These are phyloP conservation scores for Aspergillus spinulosporus DNA, from an alignment of 2,329 filamentous ascomycete species.

Conservation along the genomic window DNA sequence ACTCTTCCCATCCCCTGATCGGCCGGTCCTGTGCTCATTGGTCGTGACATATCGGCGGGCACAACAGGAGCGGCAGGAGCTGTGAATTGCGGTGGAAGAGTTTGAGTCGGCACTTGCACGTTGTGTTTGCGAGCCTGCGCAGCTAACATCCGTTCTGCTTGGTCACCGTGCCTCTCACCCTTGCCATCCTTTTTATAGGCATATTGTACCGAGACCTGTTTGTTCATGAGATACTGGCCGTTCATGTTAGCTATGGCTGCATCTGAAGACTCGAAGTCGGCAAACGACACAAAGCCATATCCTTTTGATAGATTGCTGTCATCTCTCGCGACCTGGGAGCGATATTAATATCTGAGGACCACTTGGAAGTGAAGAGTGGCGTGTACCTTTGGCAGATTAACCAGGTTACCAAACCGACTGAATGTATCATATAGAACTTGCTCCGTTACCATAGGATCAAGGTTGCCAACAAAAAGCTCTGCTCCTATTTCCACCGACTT, in stretches of 20 bases:
- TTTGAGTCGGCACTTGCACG: constrained; percentile 76
- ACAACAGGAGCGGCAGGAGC: constrained; percentile 43
- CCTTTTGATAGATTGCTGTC: constrained; percentile 87
- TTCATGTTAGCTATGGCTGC: constrained; percentile 90
- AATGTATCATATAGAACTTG: constrained; percentile 96
- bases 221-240: constrained; percentile 94
- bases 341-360: constrained; percentile 25
- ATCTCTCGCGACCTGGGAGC: constrained; percentile 68
- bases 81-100: constrained; percentile 73
- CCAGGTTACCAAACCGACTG: constrained; percentile 81
- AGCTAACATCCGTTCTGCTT: constrained; percentile 87
- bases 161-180: constrained; percentile 91
- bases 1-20: constrained; percentile 45
- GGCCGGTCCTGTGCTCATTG: constrained; percentile 33
- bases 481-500: constrained; percentile 91
- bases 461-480: constrained; percentile 93
- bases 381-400: constrained; percentile 77
- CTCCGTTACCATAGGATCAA: constrained; percentile 92
- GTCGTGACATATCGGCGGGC: constrained; percentile 42
- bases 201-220: constrained; percentile 94
- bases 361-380: neutral
- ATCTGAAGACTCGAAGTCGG: constrained; percentile 90
- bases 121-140: constrained; percentile 93
- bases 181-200: constrained; percentile 99
- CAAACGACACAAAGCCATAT: constrained; percentile 93